phyloP scores from a whole-genome alignment of 805 yeast genomes.

The Starmerella ratchasimensis region DNA sequence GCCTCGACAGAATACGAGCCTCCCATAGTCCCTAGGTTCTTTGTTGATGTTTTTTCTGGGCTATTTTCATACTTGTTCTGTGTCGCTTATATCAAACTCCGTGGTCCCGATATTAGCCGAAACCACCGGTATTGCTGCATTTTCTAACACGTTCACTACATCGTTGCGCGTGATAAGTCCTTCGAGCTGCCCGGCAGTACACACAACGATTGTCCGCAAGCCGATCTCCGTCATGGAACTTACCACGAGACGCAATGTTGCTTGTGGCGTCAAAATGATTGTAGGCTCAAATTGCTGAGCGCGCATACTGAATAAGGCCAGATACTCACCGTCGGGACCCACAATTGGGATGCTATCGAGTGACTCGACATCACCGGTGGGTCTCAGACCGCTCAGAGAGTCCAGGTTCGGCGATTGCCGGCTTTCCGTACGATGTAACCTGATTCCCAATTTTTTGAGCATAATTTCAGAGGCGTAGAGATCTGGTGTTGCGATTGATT shows the following conservation, averaged over 20 bases:
- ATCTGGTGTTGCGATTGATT: slow-evolving; percentile 8
- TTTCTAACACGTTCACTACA: slow-evolving; percentile 7
- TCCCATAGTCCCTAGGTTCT: too few relatives aligned
- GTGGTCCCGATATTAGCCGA: slow-evolving; percentile 1
- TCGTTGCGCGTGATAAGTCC: slow-evolving; percentile 16
- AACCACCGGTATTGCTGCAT: neutral
- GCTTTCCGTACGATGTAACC: too few relatives aligned
- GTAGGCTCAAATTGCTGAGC: slow-evolving; percentile 15
- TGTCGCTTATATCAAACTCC: slow-evolving; percentile 10
- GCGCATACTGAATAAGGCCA: slow-evolving; percentile 7
- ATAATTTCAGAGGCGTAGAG: slow-evolving; percentile 10
- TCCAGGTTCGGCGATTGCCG: slow-evolving; percentile 4
- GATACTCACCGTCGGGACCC: slow-evolving; percentile 8
- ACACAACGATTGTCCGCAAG: slow-evolving; percentile 14
- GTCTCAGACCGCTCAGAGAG: slow-evolving; percentile 1
- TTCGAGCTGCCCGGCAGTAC: slow-evolving; percentile 6
- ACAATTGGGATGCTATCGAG: slow-evolving; percentile 13
- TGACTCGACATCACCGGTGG: neutral
- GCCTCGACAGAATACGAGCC: too few relatives aligned
- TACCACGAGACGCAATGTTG: slow-evolving; percentile 11
- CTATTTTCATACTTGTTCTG: neutral
- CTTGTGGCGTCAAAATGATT: slow-evolving; percentile 10
- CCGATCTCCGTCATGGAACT: slow-evolving; percentile 14
- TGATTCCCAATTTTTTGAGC: too few relatives aligned
- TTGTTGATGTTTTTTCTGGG: too few relatives aligned